Base-by-base conservation (phyloP, 2,329 filamentous ascomycete genomes). In the Penicillium olsonii region DNA sequence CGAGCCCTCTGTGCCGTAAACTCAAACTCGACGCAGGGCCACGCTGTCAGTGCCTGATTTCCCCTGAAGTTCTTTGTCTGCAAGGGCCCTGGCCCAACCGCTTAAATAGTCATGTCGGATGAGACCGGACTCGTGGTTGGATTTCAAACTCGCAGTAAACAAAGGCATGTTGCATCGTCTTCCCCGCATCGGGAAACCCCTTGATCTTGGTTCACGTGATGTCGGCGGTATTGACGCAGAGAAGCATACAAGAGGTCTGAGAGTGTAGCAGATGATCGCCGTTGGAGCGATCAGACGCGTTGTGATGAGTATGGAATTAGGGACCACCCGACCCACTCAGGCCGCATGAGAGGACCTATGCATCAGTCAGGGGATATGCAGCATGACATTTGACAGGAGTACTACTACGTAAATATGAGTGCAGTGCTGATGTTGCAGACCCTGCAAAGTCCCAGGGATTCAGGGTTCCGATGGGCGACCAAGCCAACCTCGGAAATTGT, bases 161-260 rank as follows among this genome's bases (percentile, higher is more conserved):
- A 26, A 24, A 24, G 37, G 17, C 12, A 15, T 15, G 20, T 27
- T 31, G 40, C 37, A 26, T 27, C 34, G 33, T 35, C 37, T 52
- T 48, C 50, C 45, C 50, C 50, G 45, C 50, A 48, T 44, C 37
- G 37, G 37, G 37, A 39, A 27, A 35, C 37, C 37, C 37, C 37
- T 39, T 39, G 20, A 39, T 39, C 37, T 14, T 22, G 20, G 12
- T 22, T 39, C 37, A 39, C 37, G 37, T 39, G 37, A 39, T 39
- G 20, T 39, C 27, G 37, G 37, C 37, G 37, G 19, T 39, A 39
- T 39, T 26, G 37, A 22, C 37, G 37, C 37, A 39, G 14, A 39
- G 18, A 24, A 24, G 22, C 22, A 24, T 24, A 11, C 10, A 26
- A 24, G 20, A 17, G 37, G 37, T 26, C 20, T 39, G 22, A 27